phyloP scores from a whole-genome alignment of 176 grass and related monocot species.

The Musa beccarii region DNA sequence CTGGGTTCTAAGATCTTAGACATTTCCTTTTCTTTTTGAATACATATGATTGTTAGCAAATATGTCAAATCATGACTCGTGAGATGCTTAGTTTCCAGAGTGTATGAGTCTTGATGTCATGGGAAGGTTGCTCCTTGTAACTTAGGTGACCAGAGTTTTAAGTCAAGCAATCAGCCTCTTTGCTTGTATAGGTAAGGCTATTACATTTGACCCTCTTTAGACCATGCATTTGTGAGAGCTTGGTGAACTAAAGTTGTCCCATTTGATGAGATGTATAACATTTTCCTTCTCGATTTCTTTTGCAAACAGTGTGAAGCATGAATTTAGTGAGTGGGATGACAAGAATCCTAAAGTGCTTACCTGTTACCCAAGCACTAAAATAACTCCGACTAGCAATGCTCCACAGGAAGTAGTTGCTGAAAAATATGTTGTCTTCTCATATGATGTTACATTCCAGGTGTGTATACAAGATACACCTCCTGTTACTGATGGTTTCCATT shows the following conservation, averaged over 20 bases:
- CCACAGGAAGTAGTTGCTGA: slow-evolving; percentile 9
- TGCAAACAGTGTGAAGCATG: slow-evolving; percentile 12
- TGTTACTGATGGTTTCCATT: neutral
- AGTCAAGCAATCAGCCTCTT: neutral
- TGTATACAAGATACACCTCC: neutral
- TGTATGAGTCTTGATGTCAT: neutral
- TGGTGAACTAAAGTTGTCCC: too few relatives aligned
- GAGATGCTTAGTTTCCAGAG: neutral
- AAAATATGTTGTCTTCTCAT: slow-evolving; percentile 15
- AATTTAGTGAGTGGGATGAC: slow-evolving; percentile 13
- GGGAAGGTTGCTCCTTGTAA: neutral
- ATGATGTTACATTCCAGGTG: slow-evolving; percentile 20
- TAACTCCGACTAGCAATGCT: slow-evolving; percentile 5
- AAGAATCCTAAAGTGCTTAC: slow-evolving; percentile 16
- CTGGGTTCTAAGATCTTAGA: too few relatives aligned
- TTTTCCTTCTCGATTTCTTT: neutral
- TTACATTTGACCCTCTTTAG: too few relatives aligned
- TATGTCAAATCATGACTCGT: neutral
- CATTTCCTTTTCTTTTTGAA: too few relatives aligned
- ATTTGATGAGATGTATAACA: neutral
- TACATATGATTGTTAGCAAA: too few relatives aligned
- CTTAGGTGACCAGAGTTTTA: neutral
- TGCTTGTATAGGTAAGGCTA: too few relatives aligned
- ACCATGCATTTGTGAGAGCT: too few relatives aligned
- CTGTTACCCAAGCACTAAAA: slow-evolving; percentile 5